Evolutionary conservation across 176 grass and related monocot species (phyloP).

Genomic region (Puya raimondii): DNA sequence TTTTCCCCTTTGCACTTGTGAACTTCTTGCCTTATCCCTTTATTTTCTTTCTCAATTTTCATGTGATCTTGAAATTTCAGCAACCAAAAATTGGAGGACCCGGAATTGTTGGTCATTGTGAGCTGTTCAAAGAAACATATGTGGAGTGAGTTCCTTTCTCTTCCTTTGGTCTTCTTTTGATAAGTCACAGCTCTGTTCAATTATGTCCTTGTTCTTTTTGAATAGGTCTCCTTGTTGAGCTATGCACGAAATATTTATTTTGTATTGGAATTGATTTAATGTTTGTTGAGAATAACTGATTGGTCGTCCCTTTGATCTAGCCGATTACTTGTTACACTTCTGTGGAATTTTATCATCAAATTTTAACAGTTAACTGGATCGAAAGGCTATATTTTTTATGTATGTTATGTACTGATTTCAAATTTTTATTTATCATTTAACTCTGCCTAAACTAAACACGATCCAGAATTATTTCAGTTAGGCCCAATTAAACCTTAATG

Average conservation of each 20-base stretch:
- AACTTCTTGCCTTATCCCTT: neutral
- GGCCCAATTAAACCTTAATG: no score
- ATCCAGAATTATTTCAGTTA: no score
- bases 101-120: slow-evolving; percentile 63
- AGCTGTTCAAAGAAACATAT: slow-evolving; percentile 39
- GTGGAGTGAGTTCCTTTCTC: slow-evolving; percentile 58
- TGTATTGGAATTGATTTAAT: neutral
- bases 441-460: no score
- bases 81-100: slow-evolving; percentile 73
- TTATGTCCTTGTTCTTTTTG: slow-evolving; percentile 3
- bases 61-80: slow-evolving; percentile 32
- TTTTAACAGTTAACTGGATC: no score
- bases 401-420: no score
- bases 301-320: neutral
- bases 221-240: neutral
- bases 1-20: neutral
- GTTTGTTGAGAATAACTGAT: neutral
- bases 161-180: slow-evolving; percentile 19
- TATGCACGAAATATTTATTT: neutral
- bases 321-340: neutral
- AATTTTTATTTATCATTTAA: no score
- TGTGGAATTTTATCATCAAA: neutral
- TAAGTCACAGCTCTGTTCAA: neutral
- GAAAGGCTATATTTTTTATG: no score
- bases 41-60: neutral